These are phyloP conservation scores for Russula sp. DNA, from an alignment of 768 basidiomycete genomes.

Conservation along the genomic window DNA sequence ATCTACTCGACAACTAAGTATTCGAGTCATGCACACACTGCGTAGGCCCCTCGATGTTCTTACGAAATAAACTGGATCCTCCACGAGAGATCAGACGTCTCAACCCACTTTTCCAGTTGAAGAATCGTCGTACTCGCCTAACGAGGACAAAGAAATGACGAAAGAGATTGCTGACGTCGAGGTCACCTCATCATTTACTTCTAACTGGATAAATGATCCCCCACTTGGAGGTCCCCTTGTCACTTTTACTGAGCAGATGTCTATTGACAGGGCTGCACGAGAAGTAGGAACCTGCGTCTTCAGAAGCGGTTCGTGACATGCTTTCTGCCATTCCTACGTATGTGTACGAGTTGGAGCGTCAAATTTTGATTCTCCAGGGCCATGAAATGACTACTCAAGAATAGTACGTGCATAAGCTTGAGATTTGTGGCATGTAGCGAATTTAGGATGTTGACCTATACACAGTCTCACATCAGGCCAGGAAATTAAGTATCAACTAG, in stretches of 20 bases:
- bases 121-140: not conserved
- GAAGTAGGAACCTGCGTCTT: not conserved
- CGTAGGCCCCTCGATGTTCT: not conserved
- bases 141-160: not conserved
- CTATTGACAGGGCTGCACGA: not conserved
- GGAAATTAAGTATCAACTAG: not conserved
- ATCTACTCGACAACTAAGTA: not conserved
- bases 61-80: not conserved
- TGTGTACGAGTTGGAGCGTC: not conserved
- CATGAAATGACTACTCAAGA: not conserved
- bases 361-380: not conserved
- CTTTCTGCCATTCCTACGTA: not conserved
- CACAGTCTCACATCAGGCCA: not conserved
- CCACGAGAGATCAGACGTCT: not conserved
- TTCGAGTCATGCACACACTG: not conserved
- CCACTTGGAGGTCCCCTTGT: not conserved
- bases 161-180: not conserved
- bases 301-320: not conserved
- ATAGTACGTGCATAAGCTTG: not conserved
- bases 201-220: not conserved
- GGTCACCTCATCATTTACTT: not conserved
- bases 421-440: not conserved
- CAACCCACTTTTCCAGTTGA: not conserved
- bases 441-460: not conserved
- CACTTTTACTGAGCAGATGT: not conserved